These are phyloP conservation scores for Silene uniflora DNA, from an alignment of 148 eudicot species.

Conservation along the genomic window DNA sequence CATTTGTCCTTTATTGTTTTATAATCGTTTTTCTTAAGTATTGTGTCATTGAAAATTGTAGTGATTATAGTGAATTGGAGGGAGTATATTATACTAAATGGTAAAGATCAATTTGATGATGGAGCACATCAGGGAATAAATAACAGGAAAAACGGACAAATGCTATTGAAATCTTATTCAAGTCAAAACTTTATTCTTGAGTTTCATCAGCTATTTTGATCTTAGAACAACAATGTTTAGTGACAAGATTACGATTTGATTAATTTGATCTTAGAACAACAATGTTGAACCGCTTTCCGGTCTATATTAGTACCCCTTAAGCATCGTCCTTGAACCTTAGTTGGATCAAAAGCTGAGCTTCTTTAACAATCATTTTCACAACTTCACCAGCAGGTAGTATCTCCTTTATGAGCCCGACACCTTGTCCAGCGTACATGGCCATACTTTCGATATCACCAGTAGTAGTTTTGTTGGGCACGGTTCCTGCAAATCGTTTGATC, in stretches of 20 bases:
- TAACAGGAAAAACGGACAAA: neutral
- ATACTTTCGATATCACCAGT: slow-evolving; percentile 89
- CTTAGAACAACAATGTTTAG: neutral
- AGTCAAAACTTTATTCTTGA: neutral
- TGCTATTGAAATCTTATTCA: neutral
- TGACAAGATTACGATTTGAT: neutral
- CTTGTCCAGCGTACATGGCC: slow-evolving; percentile 93
- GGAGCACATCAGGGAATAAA: neutral
- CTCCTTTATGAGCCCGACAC: slow-evolving; percentile 78
- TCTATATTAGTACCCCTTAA: neutral
- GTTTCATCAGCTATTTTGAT: neutral
- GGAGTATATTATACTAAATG: too few relatives aligned
- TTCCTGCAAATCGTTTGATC: slow-evolving; percentile 71
- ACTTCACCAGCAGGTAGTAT: slow-evolving; percentile 73
- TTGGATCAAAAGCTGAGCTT: slow-evolving; percentile 52
- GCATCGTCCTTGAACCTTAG: slow-evolving; percentile 25
- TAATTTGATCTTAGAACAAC: neutral
- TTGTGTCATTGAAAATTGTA: too few relatives aligned
- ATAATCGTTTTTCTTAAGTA: too few relatives aligned
- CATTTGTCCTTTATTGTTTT: too few relatives aligned
- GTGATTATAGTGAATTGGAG: too few relatives aligned
- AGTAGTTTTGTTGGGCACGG: slow-evolving; percentile 72
- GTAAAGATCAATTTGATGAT: too few relatives aligned
- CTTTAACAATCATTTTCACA: slow-evolving; percentile 52
- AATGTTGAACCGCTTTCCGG: neutral